These are phyloP conservation scores for Lagerstroemia speciosa DNA, from an alignment of 345 rosid genomes.

Conservation along the genomic window DNA sequence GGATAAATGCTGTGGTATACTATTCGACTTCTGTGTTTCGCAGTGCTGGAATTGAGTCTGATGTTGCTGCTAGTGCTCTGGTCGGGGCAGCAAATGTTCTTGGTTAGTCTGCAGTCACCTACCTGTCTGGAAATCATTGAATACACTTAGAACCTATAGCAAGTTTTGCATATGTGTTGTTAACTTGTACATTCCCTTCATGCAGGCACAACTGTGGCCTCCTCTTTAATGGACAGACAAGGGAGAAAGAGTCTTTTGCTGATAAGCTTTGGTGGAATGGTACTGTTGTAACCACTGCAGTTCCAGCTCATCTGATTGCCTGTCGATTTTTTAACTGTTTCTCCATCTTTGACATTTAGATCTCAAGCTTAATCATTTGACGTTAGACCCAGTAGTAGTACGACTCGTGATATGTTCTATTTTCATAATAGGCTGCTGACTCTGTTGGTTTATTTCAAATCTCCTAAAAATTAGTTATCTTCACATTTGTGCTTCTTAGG, in stretches of 20 bases:
- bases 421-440: no score
- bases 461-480: no score
- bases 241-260: slow-evolving; percentile 93
- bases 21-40: slow-evolving; percentile 97
- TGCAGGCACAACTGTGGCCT: slow-evolving; percentile 92
- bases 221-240: slow-evolving; percentile 93
- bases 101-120: slow-evolving; percentile 29
- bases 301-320: not conserved
- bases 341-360: not conserved
- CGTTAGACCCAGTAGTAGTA: not conserved
- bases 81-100: slow-evolving; percentile 97
- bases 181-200: not conserved
- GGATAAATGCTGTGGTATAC: slow-evolving; percentile 96
- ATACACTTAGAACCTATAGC: not conserved
- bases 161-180: not conserved
- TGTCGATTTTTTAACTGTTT: not conserved
- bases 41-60: slow-evolving; percentile 80
- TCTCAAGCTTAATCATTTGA: not conserved
- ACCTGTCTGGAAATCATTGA: not conserved
- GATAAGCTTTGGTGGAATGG: slow-evolving; percentile 93
- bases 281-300: slow-evolving; percentile 13
- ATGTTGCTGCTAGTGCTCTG: slow-evolving; percentile 98
- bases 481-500: no score
- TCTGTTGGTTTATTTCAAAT: no score
- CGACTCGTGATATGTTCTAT: no score